Evolutionary conservation across 352 stramenopile genomes (phyloP).

Genomic region (Phytophthora chlamydospora): DNA sequence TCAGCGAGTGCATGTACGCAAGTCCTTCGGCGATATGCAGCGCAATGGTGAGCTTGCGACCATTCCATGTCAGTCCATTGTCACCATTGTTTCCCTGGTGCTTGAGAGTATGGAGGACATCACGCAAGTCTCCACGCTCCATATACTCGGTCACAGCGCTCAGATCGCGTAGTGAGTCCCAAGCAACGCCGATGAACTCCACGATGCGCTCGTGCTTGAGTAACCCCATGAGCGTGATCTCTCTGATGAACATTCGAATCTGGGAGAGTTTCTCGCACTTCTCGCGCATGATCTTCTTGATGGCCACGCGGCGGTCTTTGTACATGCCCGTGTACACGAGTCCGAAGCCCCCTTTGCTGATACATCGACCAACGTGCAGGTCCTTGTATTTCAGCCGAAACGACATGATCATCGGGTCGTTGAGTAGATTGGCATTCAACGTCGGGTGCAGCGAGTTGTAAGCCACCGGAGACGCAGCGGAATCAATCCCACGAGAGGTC

Average conservation of each 20-base stretch:
- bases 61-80: conserved; percentile 49
- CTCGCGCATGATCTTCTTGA: conserved; percentile 52
- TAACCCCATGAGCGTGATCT: conserved; percentile 72
- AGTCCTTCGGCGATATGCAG: conserved; percentile 71
- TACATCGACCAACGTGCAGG: conserved; percentile 41
- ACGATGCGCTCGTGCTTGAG: conserved; percentile 73
- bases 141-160: conserved; percentile 76
- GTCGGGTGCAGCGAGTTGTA: conserved; percentile 52
- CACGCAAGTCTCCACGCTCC: conserved; percentile 70
- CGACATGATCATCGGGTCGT: conserved; percentile 45
- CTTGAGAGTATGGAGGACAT: conserved; percentile 57
- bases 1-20: conserved; percentile 70
- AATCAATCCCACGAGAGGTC: conserved; percentile 26
- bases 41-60: conserved; percentile 60
- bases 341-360: conserved; percentile 53
- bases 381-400: conserved; percentile 48
- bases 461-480: conserved; percentile 38
- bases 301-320: conserved; percentile 40
- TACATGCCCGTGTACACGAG: conserved; percentile 48
- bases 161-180: conserved; percentile 62
- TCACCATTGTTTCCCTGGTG: conserved; percentile 28
- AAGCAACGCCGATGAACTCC: conserved; percentile 72
- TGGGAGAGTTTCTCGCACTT: conserved; percentile 39
- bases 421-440: conserved; percentile 38
- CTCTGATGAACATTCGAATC: conserved; percentile 48